These are phyloP conservation scores for Alternaria dauci DNA, from an alignment of 2,329 filamentous ascomycete genomes.

Conservation along the genomic window DNA sequence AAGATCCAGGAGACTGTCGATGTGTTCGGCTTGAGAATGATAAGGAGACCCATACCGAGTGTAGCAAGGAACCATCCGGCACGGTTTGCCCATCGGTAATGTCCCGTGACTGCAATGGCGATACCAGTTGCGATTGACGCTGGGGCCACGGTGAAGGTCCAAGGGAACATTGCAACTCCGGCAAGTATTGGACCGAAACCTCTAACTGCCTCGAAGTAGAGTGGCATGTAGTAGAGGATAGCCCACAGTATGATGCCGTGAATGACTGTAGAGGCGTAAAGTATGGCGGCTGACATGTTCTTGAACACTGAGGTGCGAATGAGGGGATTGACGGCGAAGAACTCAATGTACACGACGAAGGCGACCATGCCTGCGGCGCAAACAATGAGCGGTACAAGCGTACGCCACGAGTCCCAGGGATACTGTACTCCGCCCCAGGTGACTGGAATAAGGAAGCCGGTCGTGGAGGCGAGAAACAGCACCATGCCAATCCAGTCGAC, in stretches of 20 bases:
- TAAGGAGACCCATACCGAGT: constrained; percentile 65
- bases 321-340: constrained; percentile 60
- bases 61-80: constrained; percentile 68
- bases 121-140: constrained; percentile 64
- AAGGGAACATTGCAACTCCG: constrained; percentile 53
- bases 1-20: constrained; percentile 66
- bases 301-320: constrained; percentile 58
- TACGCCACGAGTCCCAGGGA: constrained; percentile 68
- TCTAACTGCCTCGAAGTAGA: constrained; percentile 55
- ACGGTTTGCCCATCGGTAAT: constrained; percentile 69
- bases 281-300: constrained; percentile 60
- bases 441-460: constrained; percentile 68
- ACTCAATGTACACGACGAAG: constrained; percentile 65
- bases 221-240: constrained; percentile 54
- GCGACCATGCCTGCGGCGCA: constrained; percentile 61
- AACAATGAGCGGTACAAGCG: constrained; percentile 67
- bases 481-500: constrained; percentile 71
- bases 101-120: constrained; percentile 63
- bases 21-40: constrained; percentile 60
- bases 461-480: constrained; percentile 67
- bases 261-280: constrained; percentile 63
- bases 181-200: constrained; percentile 50
- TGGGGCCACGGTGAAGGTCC: constrained; percentile 68
- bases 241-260: constrained; percentile 63
- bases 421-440: constrained; percentile 74